phyloP scores from a whole-genome alignment of 192 early-diverging fungal genomes.

The Podila epicladia region DNA sequence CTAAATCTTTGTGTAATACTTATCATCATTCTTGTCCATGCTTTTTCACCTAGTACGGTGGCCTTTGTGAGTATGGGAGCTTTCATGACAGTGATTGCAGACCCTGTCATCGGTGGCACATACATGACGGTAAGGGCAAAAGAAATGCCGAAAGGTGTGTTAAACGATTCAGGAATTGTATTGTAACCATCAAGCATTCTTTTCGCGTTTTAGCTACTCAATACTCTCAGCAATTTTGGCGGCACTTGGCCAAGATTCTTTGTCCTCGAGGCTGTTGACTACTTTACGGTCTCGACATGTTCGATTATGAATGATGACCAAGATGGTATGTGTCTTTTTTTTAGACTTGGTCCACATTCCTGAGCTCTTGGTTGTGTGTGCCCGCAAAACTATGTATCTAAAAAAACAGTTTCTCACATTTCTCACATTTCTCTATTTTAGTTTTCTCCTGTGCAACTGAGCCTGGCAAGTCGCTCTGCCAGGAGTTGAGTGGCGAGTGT shows the following conservation, averaged over 20 bases:
- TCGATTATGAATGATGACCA: slow-evolving; percentile 28
- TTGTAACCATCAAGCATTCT: not conserved
- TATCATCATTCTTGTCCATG: not conserved
- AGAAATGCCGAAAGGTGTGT: not conserved
- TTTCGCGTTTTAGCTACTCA: slow-evolving; percentile 65
- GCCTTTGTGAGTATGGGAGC: slow-evolving; percentile 97
- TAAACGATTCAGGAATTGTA: not conserved
- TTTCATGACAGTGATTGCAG: slow-evolving; percentile 95
- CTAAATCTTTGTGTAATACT: too few species aligned
- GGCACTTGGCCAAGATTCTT: slow-evolving; percentile 98
- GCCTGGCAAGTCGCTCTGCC: slow-evolving; percentile 69
- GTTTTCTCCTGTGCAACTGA: slow-evolving; percentile 73
- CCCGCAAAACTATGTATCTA: too few species aligned
- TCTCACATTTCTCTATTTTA: not conserved
- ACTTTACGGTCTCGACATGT: slow-evolving; percentile 85
- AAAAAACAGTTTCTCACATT: not conserved
- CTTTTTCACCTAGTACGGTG: slow-evolving; percentile 65
- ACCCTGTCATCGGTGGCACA: slow-evolving; percentile 93
- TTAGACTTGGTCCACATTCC: not conserved
- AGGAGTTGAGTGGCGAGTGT: slow-evolving; percentile 73
- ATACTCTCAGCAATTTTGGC: slow-evolving; percentile 96
- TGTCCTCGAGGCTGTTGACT: slow-evolving; percentile 91
- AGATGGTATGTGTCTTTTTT: slow-evolving; percentile 14
- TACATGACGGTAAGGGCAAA: slow-evolving; percentile 70
- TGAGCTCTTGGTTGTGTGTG: not conserved